Conservation (phyloP, 768 basidiomycete genomes). For the Russula foetens region DNA sequence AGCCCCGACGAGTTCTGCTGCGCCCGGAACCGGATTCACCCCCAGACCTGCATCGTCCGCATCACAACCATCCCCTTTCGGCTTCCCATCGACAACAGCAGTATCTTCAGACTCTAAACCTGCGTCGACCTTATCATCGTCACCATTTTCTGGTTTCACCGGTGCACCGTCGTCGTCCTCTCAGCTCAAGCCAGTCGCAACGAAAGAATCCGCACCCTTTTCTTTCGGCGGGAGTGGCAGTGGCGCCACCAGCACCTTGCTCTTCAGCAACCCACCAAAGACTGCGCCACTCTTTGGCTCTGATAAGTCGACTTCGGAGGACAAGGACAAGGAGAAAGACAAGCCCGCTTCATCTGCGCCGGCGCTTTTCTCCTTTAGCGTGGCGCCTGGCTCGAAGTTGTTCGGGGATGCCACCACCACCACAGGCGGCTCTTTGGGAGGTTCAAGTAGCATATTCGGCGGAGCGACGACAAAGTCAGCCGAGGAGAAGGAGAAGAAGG, state of each 20-base stretch:
- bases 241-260: not conserved
- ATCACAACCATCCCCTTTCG: conserved; percentile 19
- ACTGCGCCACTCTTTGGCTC: not conserved
- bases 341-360: not conserved
- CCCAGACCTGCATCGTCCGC: conserved; percentile 10
- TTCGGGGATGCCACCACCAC: not conserved
- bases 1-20: conserved; percentile 26
- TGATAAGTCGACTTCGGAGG: not conserved
- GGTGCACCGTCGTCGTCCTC: not conserved
- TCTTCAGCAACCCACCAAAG: conserved; percentile 8
- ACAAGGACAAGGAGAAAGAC: conserved; percentile 3
- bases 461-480: not conserved
- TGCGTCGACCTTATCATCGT: not conserved
- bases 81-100: not conserved
- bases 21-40: conserved; percentile 22
- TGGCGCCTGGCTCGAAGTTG: conserved; percentile 3
- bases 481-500: conserved; percentile 4
- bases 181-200: not conserved
- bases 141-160: not conserved
- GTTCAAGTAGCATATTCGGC: conserved; percentile 9
- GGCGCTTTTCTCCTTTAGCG: not conserved
- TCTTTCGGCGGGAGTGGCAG: conserved; percentile 5
- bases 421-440: not conserved
- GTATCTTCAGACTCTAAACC: conserved; percentile 6
- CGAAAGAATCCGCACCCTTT: conserved; percentile 3